phyloP scores from a whole-genome alignment of 352 stramenopile genomes.

The Pelagophyceae sp. region DNA sequence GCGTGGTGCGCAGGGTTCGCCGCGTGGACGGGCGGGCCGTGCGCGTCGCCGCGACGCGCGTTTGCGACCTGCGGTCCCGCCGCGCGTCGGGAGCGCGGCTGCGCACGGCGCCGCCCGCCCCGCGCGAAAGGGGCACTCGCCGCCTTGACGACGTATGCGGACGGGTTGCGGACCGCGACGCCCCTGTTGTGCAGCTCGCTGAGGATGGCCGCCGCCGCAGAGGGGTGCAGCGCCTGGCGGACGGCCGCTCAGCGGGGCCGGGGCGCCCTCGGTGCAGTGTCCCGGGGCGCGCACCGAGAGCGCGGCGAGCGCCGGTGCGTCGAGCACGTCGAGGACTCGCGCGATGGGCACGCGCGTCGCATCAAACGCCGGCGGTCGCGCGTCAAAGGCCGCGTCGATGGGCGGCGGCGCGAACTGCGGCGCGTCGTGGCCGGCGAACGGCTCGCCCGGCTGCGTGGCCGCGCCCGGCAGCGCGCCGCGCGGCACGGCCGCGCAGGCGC shows the following conservation, averaged over 20 bases:
- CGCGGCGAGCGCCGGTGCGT: neutral
- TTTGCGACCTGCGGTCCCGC: too few species aligned
- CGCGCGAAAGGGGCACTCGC: too few species aligned
- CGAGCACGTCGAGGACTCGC: neutral
- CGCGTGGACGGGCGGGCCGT: neutral
- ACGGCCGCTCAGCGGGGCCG: too few species aligned
- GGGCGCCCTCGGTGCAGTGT: too few species aligned
- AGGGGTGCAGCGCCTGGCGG: too few species aligned
- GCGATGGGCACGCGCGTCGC: neutral
- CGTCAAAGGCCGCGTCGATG: too few species aligned
- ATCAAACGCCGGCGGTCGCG: too few species aligned
- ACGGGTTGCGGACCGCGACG: neutral
- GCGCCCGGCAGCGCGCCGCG: neutral
- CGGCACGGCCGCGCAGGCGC: neutral
- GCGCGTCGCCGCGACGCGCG: neutral
- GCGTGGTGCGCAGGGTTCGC: too few species aligned
- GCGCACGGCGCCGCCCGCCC: too few species aligned
- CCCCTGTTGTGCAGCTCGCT: conserved; percentile 10
- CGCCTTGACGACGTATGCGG: neutral
- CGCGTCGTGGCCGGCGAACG: neutral
- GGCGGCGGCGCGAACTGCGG: too few species aligned
- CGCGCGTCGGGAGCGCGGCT: too few species aligned
- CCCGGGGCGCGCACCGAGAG: neutral
- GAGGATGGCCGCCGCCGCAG: conserved; percentile 7
- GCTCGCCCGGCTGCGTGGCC: too few species aligned